phyloP scores from a whole-genome alignment of 176 grass and related monocot genomes.

The Dactylis glomerata region DNA sequence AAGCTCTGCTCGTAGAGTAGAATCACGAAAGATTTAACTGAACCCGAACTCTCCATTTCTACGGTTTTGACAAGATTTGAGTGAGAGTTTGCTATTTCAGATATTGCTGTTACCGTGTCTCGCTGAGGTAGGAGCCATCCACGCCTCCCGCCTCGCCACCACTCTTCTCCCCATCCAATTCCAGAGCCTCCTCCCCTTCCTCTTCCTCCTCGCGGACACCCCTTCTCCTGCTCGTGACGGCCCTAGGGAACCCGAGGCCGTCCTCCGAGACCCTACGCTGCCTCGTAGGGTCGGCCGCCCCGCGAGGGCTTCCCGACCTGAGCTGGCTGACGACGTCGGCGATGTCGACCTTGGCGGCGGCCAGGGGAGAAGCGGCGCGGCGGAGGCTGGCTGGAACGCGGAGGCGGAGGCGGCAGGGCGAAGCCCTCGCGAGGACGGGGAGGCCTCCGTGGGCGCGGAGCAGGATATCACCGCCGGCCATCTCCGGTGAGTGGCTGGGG shows the following conservation, averaged over 20 bases:
- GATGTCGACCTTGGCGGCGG: slow-evolving; percentile 40
- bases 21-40: not conserved
- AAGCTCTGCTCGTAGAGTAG: not conserved
- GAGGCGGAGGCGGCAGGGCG: slow-evolving; percentile 51
- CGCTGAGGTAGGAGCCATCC: slow-evolving; percentile 74
- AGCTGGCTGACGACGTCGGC: slow-evolving; percentile 29
- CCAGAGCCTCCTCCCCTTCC: slow-evolving; percentile 13
- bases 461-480: slow-evolving; percentile 49
- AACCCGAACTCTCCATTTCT: not conserved
- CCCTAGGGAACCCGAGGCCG: slow-evolving; percentile 20
- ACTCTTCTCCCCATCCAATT: slow-evolving; percentile 12
- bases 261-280: slow-evolving; percentile 33
- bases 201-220: slow-evolving; percentile 12
- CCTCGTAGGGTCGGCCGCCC: slow-evolving; percentile 20
- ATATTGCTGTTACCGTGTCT: slow-evolving; percentile 59
- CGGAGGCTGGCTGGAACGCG: slow-evolving; percentile 16
- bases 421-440: slow-evolving; percentile 44
- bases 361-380: slow-evolving; percentile 20
- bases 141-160: slow-evolving; percentile 25
- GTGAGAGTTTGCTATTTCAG: not conserved
- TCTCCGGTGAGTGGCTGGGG: slow-evolving; percentile 18
- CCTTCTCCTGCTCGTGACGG: slow-evolving; percentile 25
- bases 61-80: not conserved
- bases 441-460: slow-evolving; percentile 31
- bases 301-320: slow-evolving; percentile 7